Evolutionary conservation across 2,329 filamentous ascomycete genomes (phyloP).

Genomic region (Zasmidium angulare): DNA sequence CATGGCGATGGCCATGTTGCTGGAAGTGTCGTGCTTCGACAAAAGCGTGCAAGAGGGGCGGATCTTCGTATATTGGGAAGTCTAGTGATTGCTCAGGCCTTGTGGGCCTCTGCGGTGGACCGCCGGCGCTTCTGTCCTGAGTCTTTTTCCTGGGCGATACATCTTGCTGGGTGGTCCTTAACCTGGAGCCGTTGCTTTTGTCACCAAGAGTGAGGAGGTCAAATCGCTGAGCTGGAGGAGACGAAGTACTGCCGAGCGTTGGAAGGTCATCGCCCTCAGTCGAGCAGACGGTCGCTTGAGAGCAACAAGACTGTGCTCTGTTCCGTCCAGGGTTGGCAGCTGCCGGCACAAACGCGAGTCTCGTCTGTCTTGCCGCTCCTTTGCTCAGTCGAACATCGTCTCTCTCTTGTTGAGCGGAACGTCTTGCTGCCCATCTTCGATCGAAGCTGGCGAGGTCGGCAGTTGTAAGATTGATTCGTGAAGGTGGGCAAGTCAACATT

Average conservation of each 20-base stretch:
- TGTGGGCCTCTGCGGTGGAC: not conserved
- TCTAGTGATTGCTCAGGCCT: not conserved
- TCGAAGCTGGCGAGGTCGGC: slow-evolving; percentile 31
- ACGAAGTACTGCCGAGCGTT: not conserved
- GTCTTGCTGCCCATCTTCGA: slow-evolving; percentile 20
- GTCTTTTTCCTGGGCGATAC: not conserved
- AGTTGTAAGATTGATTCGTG: slow-evolving; percentile 29
- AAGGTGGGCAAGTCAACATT: slow-evolving; percentile 33
- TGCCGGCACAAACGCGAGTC: slow-evolving; percentile 18
- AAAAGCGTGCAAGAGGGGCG: not conserved
- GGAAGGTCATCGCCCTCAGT: not conserved
- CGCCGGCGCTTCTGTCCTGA: not conserved
- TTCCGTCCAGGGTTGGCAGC: slow-evolving; percentile 21
- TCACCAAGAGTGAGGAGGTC: not conserved
- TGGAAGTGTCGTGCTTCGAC: slow-evolving; percentile 4
- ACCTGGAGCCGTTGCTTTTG: not conserved
- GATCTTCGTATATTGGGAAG: slow-evolving; percentile 1
- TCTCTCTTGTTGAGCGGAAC: slow-evolving; percentile 6
- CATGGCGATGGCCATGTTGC: not conserved
- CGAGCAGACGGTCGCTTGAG: slow-evolving; percentile 17
- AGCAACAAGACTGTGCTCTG: slow-evolving; percentile 20
- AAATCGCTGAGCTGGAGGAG: not conserved
- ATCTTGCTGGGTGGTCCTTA: not conserved
- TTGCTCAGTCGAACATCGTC: slow-evolving; percentile 22
- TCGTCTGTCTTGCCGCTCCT: slow-evolving; percentile 17